Evolutionary conservation across 2,329 filamentous ascomycete species (phyloP), one percentile per base, ranked within the genome.

Genomic region (Coniella vitis): DNA sequence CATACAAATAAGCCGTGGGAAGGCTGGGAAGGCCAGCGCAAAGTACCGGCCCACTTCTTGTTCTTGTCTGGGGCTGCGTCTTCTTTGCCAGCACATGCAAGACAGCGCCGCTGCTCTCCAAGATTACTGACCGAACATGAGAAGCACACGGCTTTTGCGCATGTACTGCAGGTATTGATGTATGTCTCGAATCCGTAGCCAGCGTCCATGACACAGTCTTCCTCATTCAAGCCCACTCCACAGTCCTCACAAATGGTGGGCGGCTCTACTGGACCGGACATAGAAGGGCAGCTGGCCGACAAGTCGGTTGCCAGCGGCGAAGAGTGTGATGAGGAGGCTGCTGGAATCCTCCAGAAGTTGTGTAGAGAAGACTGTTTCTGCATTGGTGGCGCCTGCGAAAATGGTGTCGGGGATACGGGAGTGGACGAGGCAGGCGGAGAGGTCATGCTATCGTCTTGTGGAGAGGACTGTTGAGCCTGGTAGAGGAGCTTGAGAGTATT

Each of bases 111-210:
- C 56, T 76, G 66, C 53, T 75, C 71, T 3, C 76, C 76, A 0
- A 83, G 63, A 53, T 78, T 78, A 52, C 74, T 79, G 36, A 82
- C 69, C 0, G 78, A 79, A 58, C 79, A 83, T 47, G 74, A 71
- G 48, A 74, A 76, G 62, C 79, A 83, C 13, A 83, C 76, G 10
- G 70, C 65, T 59, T 76, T 81, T 4, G 71, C 68, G 49, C 78
- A 83, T 0, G 64, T 68, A 8, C 66, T 67, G 46, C 78, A 82
- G 1, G 63, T 60, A 22, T 63, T 61, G 31, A 61, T 62, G 9
- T 56, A 59, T 3, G 48, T 55, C 17, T 51, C 58, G 7, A 53
- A 48, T 3, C 58, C 58, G 45, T 55, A 56, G 3, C 49, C 59
- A 37, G 75, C 70, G 2, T 72, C 68, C 64, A 74, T 60, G 52